These are phyloP conservation scores for Plasmodiophora brassicae DNA, from an alignment of 208 protist genomes.

Conservation along the genomic window DNA sequence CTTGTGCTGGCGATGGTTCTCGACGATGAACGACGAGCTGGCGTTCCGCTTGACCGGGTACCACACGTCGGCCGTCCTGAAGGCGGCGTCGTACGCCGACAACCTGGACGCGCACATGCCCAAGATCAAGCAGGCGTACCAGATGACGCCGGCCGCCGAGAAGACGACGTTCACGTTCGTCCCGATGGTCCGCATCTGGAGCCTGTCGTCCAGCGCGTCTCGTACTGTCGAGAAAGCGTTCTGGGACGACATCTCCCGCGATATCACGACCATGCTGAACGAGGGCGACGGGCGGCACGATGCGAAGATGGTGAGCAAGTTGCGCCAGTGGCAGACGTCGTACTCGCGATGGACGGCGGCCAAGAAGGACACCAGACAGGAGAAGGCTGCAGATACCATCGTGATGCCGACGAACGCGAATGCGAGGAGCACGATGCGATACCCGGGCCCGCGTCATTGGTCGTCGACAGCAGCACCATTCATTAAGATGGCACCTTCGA, in stretches of 20 bases:
- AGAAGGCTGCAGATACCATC: no score
- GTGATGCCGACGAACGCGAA: no score
- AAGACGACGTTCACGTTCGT: constrained; percentile 25
- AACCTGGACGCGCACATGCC: background rate
- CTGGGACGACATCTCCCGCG: background rate
- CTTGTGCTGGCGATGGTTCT: constrained; percentile 18
- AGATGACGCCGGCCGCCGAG: constrained; percentile 6
- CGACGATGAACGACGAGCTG: background rate
- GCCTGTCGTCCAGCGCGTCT: background rate
- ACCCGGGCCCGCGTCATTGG: no score
- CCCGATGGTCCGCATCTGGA: background rate
- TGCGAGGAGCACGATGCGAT: no score
- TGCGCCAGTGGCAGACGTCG: background rate
- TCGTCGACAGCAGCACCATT: no score
- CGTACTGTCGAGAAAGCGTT: background rate
- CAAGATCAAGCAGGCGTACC: background rate
- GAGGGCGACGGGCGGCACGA: background rate
- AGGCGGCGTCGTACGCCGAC: background rate
- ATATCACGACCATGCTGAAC: background rate
- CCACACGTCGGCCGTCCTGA: constrained; percentile 6
- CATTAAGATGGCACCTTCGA: no score
- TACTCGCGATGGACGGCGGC: background rate
- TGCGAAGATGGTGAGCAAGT: background rate
- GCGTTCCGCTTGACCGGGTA: background rate
- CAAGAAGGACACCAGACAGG: background rate